These are phyloP conservation scores for Xylariaceae sp. DNA, from an alignment of 2,329 filamentous ascomycete genomes.

Conservation along the genomic window DNA sequence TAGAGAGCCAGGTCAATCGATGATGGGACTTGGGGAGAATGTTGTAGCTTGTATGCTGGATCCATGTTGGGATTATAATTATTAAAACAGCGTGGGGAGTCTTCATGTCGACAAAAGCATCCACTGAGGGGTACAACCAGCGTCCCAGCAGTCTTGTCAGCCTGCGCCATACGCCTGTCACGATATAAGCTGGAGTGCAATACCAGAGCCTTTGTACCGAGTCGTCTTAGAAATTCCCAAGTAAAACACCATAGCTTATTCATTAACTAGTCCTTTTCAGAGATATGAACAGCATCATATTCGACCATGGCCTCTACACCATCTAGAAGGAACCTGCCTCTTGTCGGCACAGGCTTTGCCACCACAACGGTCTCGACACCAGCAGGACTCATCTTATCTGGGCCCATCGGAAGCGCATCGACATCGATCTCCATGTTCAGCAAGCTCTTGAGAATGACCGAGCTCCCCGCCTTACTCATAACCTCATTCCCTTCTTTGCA, in stretches of 20 bases:
- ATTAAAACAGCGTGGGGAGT: too few relatives aligned
- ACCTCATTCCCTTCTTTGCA: slow-evolving; percentile 86
- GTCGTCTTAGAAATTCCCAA: too few relatives aligned
- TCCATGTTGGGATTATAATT: too few relatives aligned
- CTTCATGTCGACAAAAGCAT: too few relatives aligned
- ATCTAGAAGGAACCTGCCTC: slow-evolving; percentile 24
- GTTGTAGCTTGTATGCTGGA: too few relatives aligned
- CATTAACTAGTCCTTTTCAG: background rate
- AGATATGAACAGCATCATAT: slow-evolving; percentile 14
- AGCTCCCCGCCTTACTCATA: slow-evolving; percentile 85
- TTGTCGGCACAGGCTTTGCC: slow-evolving; percentile 58
- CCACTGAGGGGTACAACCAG: too few relatives aligned
- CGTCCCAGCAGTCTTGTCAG: too few relatives aligned
- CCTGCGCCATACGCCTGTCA: too few relatives aligned
- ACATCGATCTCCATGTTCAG: slow-evolving; percentile 74
- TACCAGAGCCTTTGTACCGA: too few relatives aligned
- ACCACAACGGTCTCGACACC: slow-evolving; percentile 78
- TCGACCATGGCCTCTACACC: slow-evolving; percentile 25
- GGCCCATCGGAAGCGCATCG: slow-evolving; percentile 79
- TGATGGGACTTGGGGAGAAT: too few relatives aligned
- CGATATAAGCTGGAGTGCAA: too few relatives aligned
- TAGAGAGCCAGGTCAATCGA: too few relatives aligned
- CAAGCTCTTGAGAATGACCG: slow-evolving; percentile 72
- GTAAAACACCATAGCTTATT: background rate
- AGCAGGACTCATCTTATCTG: slow-evolving; percentile 61